Conservation (phyloP, 2,329 filamentous ascomycete species). For the Hypoxylon rubiginosum region DNA sequence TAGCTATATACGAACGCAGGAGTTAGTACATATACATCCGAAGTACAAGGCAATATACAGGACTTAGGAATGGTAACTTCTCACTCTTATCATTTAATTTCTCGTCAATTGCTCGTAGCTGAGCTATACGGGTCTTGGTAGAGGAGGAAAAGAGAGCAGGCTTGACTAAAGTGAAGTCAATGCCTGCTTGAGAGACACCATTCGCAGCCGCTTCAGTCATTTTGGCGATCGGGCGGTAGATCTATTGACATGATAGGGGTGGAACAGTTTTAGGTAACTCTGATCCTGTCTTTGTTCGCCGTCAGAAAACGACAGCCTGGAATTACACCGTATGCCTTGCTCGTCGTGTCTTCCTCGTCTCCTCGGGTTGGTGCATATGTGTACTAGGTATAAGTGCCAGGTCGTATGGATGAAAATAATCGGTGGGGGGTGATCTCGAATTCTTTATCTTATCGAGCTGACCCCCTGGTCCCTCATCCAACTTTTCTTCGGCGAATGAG, state of each 20-base stretch:
- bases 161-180: constrained; percentile 66
- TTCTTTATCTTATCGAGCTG: constrained; percentile 41
- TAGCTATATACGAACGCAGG: constrained; percentile 53
- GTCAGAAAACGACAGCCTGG: constrained; percentile 1
- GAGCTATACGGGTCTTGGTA: constrained; percentile 67
- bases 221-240: constrained; percentile 54
- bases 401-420: constrained; percentile 42
- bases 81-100: constrained; percentile 57
- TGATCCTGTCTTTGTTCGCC: not conserved
- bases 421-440: constrained; percentile 28
- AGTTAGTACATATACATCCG: constrained; percentile 3
- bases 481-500: constrained; percentile 5
- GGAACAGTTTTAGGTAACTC: not conserved
- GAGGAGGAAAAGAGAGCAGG: constrained; percentile 72
- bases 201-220: constrained; percentile 66
- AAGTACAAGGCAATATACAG: not conserved
- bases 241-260: constrained; percentile 53
- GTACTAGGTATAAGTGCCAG: constrained; percentile 6
- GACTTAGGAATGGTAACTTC: not conserved
- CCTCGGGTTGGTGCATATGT: not conserved
- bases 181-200: constrained; percentile 54
- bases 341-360: not conserved
- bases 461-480: not conserved
- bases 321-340: not conserved
- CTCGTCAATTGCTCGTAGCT: constrained; percentile 70